These are phyloP conservation scores for Colletotrichum ledebouriae DNA, from an alignment of 2,329 filamentous ascomycete genomes.

Conservation along the genomic window DNA sequence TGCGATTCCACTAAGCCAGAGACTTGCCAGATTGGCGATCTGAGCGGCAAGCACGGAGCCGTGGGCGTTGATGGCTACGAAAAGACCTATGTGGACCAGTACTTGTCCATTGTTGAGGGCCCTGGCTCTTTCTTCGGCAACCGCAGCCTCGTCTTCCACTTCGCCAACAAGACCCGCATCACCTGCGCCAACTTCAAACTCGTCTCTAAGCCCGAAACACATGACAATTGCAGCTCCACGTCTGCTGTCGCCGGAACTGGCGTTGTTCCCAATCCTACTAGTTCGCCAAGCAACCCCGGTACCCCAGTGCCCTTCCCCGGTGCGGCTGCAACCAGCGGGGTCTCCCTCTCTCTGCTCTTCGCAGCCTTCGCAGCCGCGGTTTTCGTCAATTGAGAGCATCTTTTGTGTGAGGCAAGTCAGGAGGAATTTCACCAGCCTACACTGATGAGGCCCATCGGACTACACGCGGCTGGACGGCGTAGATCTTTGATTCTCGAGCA, in stretches of 20 bases:
- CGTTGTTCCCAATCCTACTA: not conserved
- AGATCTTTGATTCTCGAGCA: not conserved
- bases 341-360: slow-evolving; percentile 29
- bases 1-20: slow-evolving; percentile 71
- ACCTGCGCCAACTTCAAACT: slow-evolving; percentile 73
- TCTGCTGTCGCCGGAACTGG: slow-evolving; percentile 12
- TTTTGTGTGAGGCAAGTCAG: not conserved
- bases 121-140: slow-evolving; percentile 73
- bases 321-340: slow-evolving; percentile 38
- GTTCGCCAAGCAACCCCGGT: too few relatives aligned
- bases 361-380: slow-evolving; percentile 45
- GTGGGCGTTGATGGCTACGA: slow-evolving; percentile 63
- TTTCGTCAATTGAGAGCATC: slow-evolving; percentile 43
- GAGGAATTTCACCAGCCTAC: not conserved
- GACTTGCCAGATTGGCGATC: slow-evolving; percentile 82
- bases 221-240: slow-evolving; percentile 37
- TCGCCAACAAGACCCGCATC: slow-evolving; percentile 73
- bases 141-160: slow-evolving; percentile 74
- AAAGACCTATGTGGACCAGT: slow-evolving; percentile 68
- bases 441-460: not conserved
- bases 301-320: slow-evolving; percentile 25
- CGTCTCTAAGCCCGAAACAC: slow-evolving; percentile 42
- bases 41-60: slow-evolving; percentile 79
- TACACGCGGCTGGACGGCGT: slow-evolving; percentile 2
- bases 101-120: slow-evolving; percentile 65